These are phyloP conservation scores for Drosera capensis DNA, from an alignment of 148 eudicot species.

Conservation along the genomic window DNA sequence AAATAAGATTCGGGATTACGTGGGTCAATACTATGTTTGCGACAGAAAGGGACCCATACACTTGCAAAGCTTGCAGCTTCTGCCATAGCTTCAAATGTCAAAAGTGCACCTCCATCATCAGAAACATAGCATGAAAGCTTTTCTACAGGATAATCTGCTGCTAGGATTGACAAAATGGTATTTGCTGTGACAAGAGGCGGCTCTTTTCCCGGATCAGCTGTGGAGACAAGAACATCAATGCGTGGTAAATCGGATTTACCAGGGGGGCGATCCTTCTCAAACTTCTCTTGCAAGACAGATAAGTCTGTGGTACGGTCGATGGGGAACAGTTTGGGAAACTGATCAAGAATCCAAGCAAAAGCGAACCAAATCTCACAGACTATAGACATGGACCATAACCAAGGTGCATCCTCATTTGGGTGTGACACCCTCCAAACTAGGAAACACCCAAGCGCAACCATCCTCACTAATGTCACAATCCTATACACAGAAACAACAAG, in stretches of 20 bases:
- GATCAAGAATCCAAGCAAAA: conserved; percentile 92
- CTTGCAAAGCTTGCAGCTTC: conserved; percentile 88
- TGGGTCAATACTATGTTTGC: conserved; percentile 80
- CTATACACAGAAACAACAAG: conserved; percentile 17
- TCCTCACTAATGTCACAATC: conserved; percentile 50
- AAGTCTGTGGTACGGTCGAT: conserved; percentile 87
- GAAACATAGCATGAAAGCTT: conserved; percentile 91
- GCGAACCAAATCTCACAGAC: conserved; percentile 96
- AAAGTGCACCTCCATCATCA: conserved; percentile 92
- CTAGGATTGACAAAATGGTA: conserved; percentile 75
- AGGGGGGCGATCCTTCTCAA: conserved; percentile 60
- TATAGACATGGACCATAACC: conserved; percentile 95
- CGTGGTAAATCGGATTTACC: conserved; percentile 94
- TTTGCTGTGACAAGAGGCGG: conserved; percentile 93
- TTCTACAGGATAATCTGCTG: conserved; percentile 85
- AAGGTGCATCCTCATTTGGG: conserved; percentile 73
- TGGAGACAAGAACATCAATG: conserved; percentile 75
- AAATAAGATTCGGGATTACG: conserved; percentile 86
- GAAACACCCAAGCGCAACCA: conserved; percentile 63
- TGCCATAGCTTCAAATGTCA: conserved; percentile 93
- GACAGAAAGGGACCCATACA: conserved; percentile 86
- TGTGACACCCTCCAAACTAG: conserved; percentile 65
- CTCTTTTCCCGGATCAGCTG: conserved; percentile 97
- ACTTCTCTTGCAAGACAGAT: conserved; percentile 68
- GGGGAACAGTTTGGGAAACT: conserved; percentile 81